Evolutionary conservation across 257 asterid genomes (phyloP).

Genomic region (Dorcoceras hygrometricum): DNA sequence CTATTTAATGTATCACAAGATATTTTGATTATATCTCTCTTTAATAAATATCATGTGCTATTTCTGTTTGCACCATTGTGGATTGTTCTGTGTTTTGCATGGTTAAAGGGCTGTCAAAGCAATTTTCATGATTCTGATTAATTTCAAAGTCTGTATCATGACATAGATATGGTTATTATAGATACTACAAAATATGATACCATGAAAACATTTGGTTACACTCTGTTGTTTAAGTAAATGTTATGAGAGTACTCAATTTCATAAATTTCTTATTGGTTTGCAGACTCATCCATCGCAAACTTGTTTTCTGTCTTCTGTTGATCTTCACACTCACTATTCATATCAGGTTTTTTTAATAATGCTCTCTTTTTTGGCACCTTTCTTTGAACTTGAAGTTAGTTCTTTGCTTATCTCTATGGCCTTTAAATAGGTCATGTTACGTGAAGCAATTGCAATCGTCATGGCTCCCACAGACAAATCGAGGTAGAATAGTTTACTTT

Average conservation of each 20-base stretch:
- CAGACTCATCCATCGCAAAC: constrained; percentile 66
- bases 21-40: too few relatives aligned
- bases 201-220: too few relatives aligned
- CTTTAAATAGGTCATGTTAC: neutral
- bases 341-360: constrained; percentile 41
- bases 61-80: neutral
- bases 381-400: neutral
- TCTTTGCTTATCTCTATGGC: neutral
- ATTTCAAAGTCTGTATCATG: neutral
- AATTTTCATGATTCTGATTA: neutral
- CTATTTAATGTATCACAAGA: neutral
- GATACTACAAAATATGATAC: too few relatives aligned
- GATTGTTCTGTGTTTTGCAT: neutral
- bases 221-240: too few relatives aligned
- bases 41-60: neutral
- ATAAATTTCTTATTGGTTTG: constrained; percentile 26
- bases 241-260: too few relatives aligned
- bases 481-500: neutral
- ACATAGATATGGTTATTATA: neutral
- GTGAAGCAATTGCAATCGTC: neutral
- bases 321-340: constrained; percentile 62
- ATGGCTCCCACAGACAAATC: neutral
- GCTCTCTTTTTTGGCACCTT: neutral
- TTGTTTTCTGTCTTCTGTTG: constrained; percentile 63
- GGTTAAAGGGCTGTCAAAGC: neutral